Base-by-base conservation (phyloP, 768 basidiomycete species). In the Boletus sp. region DNA sequence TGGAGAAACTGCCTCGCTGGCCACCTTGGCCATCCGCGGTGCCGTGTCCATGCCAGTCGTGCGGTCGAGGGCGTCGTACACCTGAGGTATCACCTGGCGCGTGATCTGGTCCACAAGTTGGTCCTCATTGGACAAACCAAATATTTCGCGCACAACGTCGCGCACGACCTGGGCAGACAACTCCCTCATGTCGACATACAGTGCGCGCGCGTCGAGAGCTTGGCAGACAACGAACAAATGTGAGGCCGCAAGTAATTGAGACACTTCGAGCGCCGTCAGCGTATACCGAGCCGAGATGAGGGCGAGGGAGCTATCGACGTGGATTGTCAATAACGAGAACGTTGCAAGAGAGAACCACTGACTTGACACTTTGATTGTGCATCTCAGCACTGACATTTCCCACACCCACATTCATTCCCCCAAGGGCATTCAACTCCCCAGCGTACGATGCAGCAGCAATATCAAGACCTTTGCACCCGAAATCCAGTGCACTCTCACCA, bases 311-410 rank as follows among this genome's bases (percentile, higher is more conserved):
- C 88, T 90, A 32, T 30, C 29, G 33, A n/a, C 25, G 33, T 21
- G 5, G 1, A 37, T 30, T 19, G 33, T 57, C 35, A 53, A 25
- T 10, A 29, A 3, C n/a, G 3, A 13, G 2, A 52, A 30, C 7
- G 15, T 7, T 15, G n/a, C 11, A 25, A 37, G 35, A 43, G 38
- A 27, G 19, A 21, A 15, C 9, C 0, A 75, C 87, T 56, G 58
- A 90, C 88, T 94, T 94, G 70, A 94, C 82, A 41, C 92, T 88
- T 70, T 94, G 92, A 61, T 94, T 94, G 66, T 92, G 89, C 88
- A 93, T 90, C 72, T 94, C 91, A 1, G 91, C 91, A 2, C 86
- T 87, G 63, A 93, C 90, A 46, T 91, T 83, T 60, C 88, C 86
- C 0, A 89, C 90, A 3, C 87, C 87, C 11, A 93, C 90, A 0